Base-by-base conservation (phyloP, 2,329 filamentous ascomycete genomes). In the Xylaria sp. region DNA sequence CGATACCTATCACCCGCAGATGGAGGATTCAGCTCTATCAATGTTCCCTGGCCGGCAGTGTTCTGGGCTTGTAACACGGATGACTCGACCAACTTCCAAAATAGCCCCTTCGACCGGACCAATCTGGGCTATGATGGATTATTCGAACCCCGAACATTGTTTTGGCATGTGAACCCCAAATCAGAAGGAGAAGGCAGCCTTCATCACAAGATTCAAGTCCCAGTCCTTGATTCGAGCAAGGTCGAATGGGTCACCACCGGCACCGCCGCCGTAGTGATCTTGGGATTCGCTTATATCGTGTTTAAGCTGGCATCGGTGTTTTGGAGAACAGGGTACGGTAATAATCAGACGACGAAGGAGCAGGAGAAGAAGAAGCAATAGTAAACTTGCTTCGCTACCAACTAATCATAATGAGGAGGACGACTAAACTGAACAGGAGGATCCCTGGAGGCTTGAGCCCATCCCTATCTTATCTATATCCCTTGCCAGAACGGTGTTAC, bases 41-140 rank as follows among this genome's bases (percentile, higher is more conserved):
- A 84, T n/a, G 73, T 94, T 0, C 90, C 93, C 0, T 92, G 89
- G 77, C 93, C 93, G 0, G 83, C 84, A 0, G 83, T 97, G 0
- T 97, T 97, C 77, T 97, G 92, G 92, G 91, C 92, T 0, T 97
- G 93, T 70, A 79, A 83, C 6, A 83, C 87, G 0, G 82, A 84
- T 8, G 81, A 84, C 55, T 84, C 82, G 0, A 80, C 80, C 0
- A 88, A 90, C 68, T 90, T 93, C 74, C 74, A 82, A 0, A 82
- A 80, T 4, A 96, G 89, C 69, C 93, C 93, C 0, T 97, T 97
- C 73, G 92, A 97, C 72, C 80, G 90, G 4, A 77, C 81, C n/a
- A 84, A 91, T 69, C 69, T 97, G n/a, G 92, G 92, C 0, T 97
- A 92, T 72, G 93, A 97, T 65, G 83, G 81, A 0, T 74, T 95